A percentile compares a stretch with the other conserved stretches of the same genome.
phyloP scores from a whole-genome alignment of 805 yeast species.

The Wickerhamiella galacta region DNA sequence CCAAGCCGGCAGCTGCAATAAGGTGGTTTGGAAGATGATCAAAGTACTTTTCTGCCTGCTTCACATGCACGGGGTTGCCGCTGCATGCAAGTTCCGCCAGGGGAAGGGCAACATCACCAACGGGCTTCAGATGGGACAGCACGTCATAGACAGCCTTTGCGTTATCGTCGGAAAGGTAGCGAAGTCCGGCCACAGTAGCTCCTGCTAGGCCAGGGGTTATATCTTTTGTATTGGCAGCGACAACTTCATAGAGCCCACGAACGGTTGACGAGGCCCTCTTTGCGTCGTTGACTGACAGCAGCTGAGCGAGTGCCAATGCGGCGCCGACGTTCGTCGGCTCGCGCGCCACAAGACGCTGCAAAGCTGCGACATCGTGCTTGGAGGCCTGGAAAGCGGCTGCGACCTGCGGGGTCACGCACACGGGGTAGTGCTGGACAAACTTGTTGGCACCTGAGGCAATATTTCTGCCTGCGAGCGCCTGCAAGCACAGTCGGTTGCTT shows the following conservation, averaged over 20 bases:
- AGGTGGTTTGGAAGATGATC: slow-evolving; percentile 3
- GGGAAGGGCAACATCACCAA: slow-evolving; percentile 1
- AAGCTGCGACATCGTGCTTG: background rate
- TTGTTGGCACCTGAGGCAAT: slow-evolving; percentile 10
- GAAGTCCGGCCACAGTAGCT: slow-evolving; percentile 34
- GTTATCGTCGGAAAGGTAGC: slow-evolving; percentile 12
- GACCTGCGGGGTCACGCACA: slow-evolving; percentile 11
- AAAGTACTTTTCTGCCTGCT: slow-evolving; percentile 5
- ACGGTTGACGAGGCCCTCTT: background rate
- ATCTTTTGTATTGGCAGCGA: slow-evolving; percentile 10
- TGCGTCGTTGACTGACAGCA: background rate
- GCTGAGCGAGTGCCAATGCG: slow-evolving; percentile 18
- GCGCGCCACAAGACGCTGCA: background rate
- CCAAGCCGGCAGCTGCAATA: slow-evolving; percentile 6
- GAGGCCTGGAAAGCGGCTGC: background rate
- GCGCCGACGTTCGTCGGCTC: slow-evolving; percentile 16
- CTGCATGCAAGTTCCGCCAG: slow-evolving; percentile 2
- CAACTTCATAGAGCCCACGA: slow-evolving; percentile 13
- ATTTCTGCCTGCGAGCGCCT: slow-evolving; percentile 22
- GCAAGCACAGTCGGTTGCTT: slow-evolving; percentile 28
- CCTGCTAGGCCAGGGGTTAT: slow-evolving; percentile 34
- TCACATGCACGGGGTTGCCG: slow-evolving; percentile 1
- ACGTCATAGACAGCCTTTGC: background rate
- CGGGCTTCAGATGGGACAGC: background rate
- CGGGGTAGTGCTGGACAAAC: slow-evolving; percentile 9